Conservation (phyloP, 805 yeast species). For the Candida tibetensis region DNA sequence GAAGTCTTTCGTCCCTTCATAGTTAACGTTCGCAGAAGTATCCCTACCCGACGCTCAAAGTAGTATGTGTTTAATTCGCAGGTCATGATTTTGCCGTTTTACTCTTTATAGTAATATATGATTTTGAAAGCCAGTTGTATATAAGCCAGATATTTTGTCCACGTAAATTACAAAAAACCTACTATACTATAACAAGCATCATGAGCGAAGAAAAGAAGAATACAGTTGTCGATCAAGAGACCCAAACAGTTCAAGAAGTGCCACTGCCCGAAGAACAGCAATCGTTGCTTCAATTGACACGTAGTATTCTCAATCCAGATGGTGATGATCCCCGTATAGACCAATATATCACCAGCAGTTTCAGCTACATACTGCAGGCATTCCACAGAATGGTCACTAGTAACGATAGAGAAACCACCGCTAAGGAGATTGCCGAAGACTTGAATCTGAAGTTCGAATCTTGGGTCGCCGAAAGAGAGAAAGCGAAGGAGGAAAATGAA, state of each 20-base stretch:
- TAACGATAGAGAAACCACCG: conserved; percentile 31
- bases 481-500: conserved; percentile 9
- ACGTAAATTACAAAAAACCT: too few species aligned
- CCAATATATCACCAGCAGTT: conserved; percentile 25
- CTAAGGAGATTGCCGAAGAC: conserved; percentile 36
- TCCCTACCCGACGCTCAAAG: too few species aligned
- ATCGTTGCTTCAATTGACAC: conserved; percentile 10
- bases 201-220: too few species aligned
- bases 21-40: too few species aligned
- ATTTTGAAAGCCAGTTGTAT: too few species aligned
- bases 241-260: not conserved
- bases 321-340: conserved; percentile 27
- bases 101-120: too few species aligned
- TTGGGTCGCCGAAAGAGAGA: conserved; percentile 24
- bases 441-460: conserved; percentile 23
- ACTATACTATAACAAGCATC: too few species aligned
- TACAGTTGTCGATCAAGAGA: not conserved
- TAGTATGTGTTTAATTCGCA: too few species aligned
- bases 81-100: too few species aligned
- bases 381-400: conserved; percentile 29
- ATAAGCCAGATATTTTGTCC: too few species aligned
- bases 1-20: too few species aligned
- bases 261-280: conserved; percentile 11
- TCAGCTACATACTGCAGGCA: conserved; percentile 24
- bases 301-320: conserved; percentile 25